Evolutionary conservation across 176 grass and related monocot genomes (phyloP).

Genomic region (Phoenix dactylifera): DNA sequence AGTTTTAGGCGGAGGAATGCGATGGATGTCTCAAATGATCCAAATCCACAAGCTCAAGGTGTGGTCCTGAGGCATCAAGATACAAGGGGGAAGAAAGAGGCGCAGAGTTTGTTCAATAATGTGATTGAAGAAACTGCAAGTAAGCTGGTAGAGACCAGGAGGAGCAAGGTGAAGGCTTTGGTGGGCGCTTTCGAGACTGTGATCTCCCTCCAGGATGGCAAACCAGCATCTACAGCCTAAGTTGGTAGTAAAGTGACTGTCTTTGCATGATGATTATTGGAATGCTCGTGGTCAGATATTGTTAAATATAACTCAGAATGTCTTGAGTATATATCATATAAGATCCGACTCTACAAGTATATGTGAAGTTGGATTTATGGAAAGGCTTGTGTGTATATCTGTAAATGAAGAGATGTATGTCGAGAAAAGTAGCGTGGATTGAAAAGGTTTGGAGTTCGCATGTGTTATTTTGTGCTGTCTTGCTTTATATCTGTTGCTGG

Average conservation of each 20-base stretch:
- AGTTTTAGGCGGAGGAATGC: slow-evolving; percentile 41
- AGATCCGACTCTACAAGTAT: neutral
- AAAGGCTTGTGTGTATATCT: slow-evolving; percentile 1
- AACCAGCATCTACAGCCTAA: slow-evolving; percentile 42
- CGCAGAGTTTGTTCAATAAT: slow-evolving; percentile 81
- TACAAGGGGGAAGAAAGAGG: slow-evolving; percentile 67
- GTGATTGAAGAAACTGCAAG: slow-evolving; percentile 94
- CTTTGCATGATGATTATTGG: neutral
- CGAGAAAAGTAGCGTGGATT: no score
- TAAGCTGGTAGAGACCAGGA: slow-evolving; percentile 80
- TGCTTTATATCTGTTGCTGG: no score
- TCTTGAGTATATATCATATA: slow-evolving; percentile 2
- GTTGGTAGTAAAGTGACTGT: neutral
- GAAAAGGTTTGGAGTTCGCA: no score
- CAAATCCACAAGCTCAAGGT: slow-evolving; percentile 31
- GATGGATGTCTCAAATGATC: slow-evolving; percentile 21
- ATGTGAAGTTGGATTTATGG: neutral
- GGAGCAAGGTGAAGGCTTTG: slow-evolving; percentile 95
- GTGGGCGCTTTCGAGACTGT: slow-evolving; percentile 95
- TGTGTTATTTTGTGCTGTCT: no score
- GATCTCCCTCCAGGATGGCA: slow-evolving; percentile 85
- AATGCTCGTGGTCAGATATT: slow-evolving; percentile 9
- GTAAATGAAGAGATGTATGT: slow-evolving; percentile 2
- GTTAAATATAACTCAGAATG: slow-evolving; percentile 1
- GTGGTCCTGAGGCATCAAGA: slow-evolving; percentile 69